Conservation (phyloP, 441 rosid genomes). For the Bruguiera hainesii region DNA sequence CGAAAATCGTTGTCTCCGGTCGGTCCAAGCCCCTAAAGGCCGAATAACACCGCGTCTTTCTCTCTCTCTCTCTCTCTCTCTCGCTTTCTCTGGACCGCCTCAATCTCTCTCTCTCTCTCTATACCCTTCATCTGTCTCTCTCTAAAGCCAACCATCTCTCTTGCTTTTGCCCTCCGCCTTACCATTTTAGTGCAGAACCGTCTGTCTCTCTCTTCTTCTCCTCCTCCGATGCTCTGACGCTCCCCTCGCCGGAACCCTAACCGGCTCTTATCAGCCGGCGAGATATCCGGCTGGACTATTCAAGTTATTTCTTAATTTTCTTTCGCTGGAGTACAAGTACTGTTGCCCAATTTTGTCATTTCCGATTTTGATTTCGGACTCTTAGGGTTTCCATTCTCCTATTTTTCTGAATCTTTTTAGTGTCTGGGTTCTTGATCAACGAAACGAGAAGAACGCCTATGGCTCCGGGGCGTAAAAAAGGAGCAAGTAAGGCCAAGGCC, state of each 20-base stretch:
- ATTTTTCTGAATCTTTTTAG: background rate
- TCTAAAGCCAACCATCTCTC: constrained; percentile 3
- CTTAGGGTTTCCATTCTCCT: constrained; percentile 24
- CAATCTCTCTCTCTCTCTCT: no score
- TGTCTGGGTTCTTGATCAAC: background rate
- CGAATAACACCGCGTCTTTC: no score
- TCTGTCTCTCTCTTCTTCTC: background rate
- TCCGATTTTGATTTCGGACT: constrained; percentile 6
- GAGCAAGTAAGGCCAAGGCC: constrained; percentile 63
- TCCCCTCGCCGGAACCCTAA: constrained; percentile 33
- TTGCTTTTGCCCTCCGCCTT: background rate
- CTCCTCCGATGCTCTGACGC: constrained; percentile 15
- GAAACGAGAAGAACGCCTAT: constrained; percentile 37
- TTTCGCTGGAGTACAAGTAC: background rate
- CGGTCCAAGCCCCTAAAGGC: background rate
- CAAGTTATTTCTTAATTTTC: background rate
- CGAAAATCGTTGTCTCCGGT: no score
- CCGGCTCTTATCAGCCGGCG: constrained; percentile 24
- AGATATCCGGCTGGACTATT: constrained; percentile 27
- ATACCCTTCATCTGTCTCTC: background rate
- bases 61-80: constrained; percentile 3
- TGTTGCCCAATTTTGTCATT: constrained; percentile 1
- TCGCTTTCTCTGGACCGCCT: background rate
- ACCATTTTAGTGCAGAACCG: no score
- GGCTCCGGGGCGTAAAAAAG: constrained; percentile 97